Evolutionary conservation across 2,329 filamentous ascomycete species (phyloP), one percentile per base, ranked within the genome.

Genomic region (Lachnellula suecica): DNA sequence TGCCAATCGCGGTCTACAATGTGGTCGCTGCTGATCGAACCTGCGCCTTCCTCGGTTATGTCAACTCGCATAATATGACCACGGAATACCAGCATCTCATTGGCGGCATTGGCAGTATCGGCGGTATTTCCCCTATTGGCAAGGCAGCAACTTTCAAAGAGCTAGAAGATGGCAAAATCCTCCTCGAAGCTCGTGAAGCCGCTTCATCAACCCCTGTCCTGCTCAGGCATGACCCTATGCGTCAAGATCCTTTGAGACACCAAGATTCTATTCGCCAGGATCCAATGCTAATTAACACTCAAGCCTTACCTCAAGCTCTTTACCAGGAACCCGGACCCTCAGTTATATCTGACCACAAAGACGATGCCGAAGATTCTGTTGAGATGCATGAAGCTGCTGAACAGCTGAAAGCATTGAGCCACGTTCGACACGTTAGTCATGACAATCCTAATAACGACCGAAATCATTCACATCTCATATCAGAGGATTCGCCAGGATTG

Each of bases 361-460:
- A 78, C 24, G 75, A 80, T 29, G 78, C 75, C 4, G 82, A 85
- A 62, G 83, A 85, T 51, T 83, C 83, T n/a, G 82, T 79, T 8
- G 83, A 87, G 68, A 85, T 87, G 81, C 81, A 86, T 59, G 82
- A 85, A 66, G 83, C 83, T 19, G 83, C 83, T 4, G 83, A 86
- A 63, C 83, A 86, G 65, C 73, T 87, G 5, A 85, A 86, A 61
- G 83, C 83, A 2, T 66, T 87, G 38, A 85, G 83, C 59, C 82
- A 87, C 61, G 77, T 85, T 48, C 77, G 82, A 2, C 81, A 81
- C 54, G 64, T 75, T 17, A 79, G 77, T 55, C 77, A 78, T 51
- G 78, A 81, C 51, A 59, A 62, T 51, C 52, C 56, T 43, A 57
- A 58, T 20, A 62, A 59, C 52, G 63, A 68, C 6, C 61, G 64